A percentile compares a stretch with the other conserved stretches of the same genome.
These are phyloP conservation scores for Mycena sp. DNA, from an alignment of 1,284 basidiomycete genomes.

Conservation along the genomic window DNA sequence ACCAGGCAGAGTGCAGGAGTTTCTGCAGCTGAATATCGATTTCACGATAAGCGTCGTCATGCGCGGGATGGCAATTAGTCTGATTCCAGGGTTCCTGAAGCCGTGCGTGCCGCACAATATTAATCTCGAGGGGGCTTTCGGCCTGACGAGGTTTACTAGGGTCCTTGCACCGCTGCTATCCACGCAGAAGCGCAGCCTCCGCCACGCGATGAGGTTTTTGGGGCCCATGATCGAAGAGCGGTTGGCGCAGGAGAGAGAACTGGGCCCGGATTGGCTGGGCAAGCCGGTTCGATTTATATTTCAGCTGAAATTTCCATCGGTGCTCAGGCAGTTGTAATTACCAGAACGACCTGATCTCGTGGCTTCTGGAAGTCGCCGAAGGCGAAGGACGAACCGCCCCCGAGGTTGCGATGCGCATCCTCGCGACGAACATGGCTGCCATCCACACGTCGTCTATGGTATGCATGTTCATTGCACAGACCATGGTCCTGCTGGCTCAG, in stretches of 20 bases:
- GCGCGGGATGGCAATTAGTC: background rate
- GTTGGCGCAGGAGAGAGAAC: constrained; percentile 43
- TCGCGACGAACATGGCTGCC: constrained; percentile 37
- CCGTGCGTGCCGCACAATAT: background rate
- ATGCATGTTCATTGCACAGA: background rate
- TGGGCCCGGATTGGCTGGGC: constrained; percentile 48
- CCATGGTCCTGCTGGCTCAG: no score
- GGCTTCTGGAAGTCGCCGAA: constrained; percentile 42
- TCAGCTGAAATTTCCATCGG: background rate
- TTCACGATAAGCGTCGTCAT: constrained; percentile 6
- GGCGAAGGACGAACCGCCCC: constrained; percentile 31
- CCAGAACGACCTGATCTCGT: constrained; percentile 49
- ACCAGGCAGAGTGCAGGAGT: constrained; percentile 21
- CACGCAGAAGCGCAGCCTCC: background rate
- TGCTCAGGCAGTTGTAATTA: background rate
- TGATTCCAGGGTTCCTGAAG: constrained; percentile 33
- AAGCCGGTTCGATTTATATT: constrained; percentile 41
- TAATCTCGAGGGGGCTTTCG: no score
- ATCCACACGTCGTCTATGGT: constrained; percentile 40
- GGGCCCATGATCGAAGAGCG: constrained; percentile 51
- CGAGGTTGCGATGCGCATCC: constrained; percentile 31
- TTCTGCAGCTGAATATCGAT: constrained; percentile 18
- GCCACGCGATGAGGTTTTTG: constrained; percentile 40
- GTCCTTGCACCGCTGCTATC: constrained; percentile 1
- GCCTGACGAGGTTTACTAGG: background rate